phyloP scores from a whole-genome alignment of 106 monocot species.

The Dioscorea dumetorum region DNA sequence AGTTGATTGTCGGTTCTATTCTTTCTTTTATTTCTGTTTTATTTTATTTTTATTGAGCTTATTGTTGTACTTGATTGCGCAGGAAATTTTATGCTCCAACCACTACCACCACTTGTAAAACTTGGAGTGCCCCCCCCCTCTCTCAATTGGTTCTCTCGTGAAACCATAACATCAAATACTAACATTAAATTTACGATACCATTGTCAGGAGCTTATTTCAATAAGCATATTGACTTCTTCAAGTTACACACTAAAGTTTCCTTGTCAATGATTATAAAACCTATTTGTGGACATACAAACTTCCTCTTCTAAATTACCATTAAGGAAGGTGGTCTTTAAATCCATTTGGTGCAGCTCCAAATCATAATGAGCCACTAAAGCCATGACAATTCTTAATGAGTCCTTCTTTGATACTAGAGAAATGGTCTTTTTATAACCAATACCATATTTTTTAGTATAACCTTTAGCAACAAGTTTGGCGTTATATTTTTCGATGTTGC shows the following conservation, averaged over 20 bases:
- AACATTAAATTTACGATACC: slow-evolving; percentile 1
- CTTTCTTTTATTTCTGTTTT: no score
- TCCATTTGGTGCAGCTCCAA: slow-evolving; percentile 4
- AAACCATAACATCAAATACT: background rate
- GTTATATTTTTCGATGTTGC: slow-evolving; percentile 3
- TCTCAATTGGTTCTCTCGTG: no score
- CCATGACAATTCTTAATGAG: slow-evolving; percentile 2
- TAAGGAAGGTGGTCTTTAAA: slow-evolving; percentile 2
- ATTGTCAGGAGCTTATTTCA: background rate
- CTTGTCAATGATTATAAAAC: background rate
- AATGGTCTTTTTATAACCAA: background rate
- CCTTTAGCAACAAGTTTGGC: slow-evolving; percentile 1
- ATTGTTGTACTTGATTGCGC: no score
- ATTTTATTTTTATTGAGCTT: no score
- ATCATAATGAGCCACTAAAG: slow-evolving; percentile 9
- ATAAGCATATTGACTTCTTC: background rate
- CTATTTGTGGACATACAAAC: background rate
- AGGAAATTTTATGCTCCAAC: no score
- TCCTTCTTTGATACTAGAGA: slow-evolving; percentile 3
- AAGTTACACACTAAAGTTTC: background rate
- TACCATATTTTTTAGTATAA: background rate
- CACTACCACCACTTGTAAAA: no score
- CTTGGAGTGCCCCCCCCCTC: no score
- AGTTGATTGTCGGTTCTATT: no score
- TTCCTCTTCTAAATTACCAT: slow-evolving; percentile 6